Base-by-base conservation (phyloP, 441 rosid genomes). In the Gossypium davidsonii region DNA sequence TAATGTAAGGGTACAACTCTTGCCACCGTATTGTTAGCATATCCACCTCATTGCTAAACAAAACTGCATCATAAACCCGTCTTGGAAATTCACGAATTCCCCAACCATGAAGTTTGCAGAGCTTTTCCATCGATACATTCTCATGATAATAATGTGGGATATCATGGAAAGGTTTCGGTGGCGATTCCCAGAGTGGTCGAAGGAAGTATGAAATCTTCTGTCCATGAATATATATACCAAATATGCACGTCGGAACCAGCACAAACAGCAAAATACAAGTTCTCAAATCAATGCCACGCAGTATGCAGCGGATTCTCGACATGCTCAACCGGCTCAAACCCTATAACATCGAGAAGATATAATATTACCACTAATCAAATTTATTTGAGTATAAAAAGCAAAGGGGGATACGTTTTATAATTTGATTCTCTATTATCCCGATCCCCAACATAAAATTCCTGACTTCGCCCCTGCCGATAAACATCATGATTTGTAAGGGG, bases 101-200 rank as follows among this genome's bases (percentile, higher is more conserved):
- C 98, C 98, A 92, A 25, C 97, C 98, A 73, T 92, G 98, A 65
- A 92, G 98, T 74, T 83, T 89, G 84, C 98, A 92, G 25, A 92
- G 92, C 37, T 77, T 84, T 78, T 88, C 89, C 94, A 90, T 85
- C 0, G 91, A 79, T 61, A 87, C 87, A 64, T 91, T 87, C 80
- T 87, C 94, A 68, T 87, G 91, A 76, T 92, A 85, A 73, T 90
- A 92, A 68, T 92, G 98, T 6, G 98, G 92, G 39, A 89, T 91
- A 76, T 89, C 95, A 69, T 87, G 86, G 78, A 92, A 92, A 8
- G 87, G 83, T 77, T 82, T 86, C 6, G 97, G 98, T 7, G 98
- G 97, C n/a, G 90, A 86, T 77, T 93, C 97, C 95, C 96, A 90
- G 3, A 93, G 57, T 0, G 98, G 98, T 48, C 97, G 80, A 42